These are phyloP conservation scores for Cucurbita argyrosperma DNA, from an alignment of 306 rosid genomes.

Conservation along the genomic window DNA sequence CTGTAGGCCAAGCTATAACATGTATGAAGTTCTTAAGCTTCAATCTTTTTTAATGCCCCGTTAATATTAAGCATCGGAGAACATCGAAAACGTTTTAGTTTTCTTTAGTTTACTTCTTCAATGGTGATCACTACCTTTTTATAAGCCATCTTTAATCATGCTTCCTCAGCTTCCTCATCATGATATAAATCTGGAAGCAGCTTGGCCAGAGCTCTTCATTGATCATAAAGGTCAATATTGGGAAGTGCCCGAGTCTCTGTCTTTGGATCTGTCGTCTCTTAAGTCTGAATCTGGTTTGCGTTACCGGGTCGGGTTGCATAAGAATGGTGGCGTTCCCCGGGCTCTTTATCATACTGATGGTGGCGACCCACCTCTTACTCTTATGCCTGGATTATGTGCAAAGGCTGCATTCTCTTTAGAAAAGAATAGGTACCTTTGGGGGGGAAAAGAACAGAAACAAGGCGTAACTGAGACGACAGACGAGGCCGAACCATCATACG, in stretches of 20 bases:
- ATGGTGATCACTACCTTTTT: background rate
- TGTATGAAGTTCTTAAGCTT: background rate
- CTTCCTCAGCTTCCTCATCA: constrained; percentile 57
- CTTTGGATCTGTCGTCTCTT: constrained; percentile 59
- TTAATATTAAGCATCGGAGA: background rate
- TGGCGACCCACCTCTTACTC: constrained; percentile 25
- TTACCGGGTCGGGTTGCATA: constrained; percentile 64
- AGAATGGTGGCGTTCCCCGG: constrained; percentile 49
- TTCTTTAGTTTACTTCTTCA: background rate
- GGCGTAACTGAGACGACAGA: constrained; percentile 13
- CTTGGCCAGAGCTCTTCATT: constrained; percentile 80
- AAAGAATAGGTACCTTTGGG: constrained; percentile 55
- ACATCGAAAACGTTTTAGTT: background rate
- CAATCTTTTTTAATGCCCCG: background rate
- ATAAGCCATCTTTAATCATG: background rate
- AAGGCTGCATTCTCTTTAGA: constrained; percentile 68
- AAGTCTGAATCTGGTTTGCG: constrained; percentile 51
- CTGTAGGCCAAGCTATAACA: too few species aligned
- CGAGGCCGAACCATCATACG: constrained; percentile 37
- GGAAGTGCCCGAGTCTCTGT: constrained; percentile 72
- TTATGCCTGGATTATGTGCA: constrained; percentile 67
- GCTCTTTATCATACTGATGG: constrained; percentile 25
- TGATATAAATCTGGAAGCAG: constrained; percentile 69
- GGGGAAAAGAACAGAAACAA: constrained; percentile 15
- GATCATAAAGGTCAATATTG: constrained; percentile 83